Conservation (phyloP, 805 yeast species). For the Barnettozyma populi region DNA sequence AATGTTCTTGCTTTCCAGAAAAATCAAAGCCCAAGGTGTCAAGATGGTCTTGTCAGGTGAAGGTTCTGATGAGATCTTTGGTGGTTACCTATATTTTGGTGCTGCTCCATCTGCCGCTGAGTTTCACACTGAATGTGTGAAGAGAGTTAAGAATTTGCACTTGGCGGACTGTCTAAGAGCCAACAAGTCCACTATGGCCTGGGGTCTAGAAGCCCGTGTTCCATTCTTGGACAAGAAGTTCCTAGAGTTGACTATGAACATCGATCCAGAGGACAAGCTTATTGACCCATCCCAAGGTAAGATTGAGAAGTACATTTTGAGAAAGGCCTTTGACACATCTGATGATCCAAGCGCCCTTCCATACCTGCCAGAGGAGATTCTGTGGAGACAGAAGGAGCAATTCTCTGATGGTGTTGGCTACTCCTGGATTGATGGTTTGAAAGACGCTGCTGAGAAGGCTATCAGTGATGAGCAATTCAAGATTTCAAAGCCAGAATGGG, state of each 20-base stretch:
- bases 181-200: slow-evolving; percentile 98
- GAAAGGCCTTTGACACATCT: slow-evolving; percentile 95
- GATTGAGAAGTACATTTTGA: slow-evolving; percentile 91
- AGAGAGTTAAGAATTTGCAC: slow-evolving; percentile 96
- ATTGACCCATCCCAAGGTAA: slow-evolving; percentile 64
- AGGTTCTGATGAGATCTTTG: slow-evolving; percentile 98
- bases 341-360: slow-evolving; percentile 76
- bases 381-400: slow-evolving; percentile 99
- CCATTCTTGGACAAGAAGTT: slow-evolving; percentile 96
- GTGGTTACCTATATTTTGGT: slow-evolving; percentile 97
- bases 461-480: slow-evolving; percentile 89
- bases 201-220: slow-evolving; percentile 99
- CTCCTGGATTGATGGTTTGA: slow-evolving; percentile 97
- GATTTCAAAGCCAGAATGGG: slow-evolving; percentile 94
- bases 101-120: slow-evolving; percentile 90
- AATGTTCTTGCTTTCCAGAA: slow-evolving; percentile 92
- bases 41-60: slow-evolving; percentile 99
- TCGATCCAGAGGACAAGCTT: slow-evolving; percentile 88
- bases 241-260: slow-evolving; percentile 89
- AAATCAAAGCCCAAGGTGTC: slow-evolving; percentile 98
- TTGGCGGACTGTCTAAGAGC: slow-evolving; percentile 97
- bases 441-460: slow-evolving; percentile 86
- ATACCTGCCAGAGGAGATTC: slow-evolving; percentile 91
- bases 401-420: slow-evolving; percentile 99
- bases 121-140: slow-evolving; percentile 93